Conservation (phyloP, 352 stramenopile species). For the Pythium biforme region DNA sequence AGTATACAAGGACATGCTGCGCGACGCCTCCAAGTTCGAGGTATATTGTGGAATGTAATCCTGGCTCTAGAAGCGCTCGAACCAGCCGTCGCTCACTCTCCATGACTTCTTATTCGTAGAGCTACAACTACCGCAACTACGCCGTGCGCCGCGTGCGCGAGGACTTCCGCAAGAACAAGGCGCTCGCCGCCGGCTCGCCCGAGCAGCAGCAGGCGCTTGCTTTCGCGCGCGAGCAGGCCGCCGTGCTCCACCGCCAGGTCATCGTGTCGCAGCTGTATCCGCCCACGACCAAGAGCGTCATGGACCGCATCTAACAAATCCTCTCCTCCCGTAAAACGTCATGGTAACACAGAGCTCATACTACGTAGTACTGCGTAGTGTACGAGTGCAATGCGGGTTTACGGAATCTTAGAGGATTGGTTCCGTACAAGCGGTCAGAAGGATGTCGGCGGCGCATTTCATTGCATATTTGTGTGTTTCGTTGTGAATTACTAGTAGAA, state of each 20-base stretch:
- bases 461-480: too few relatives aligned
- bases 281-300: slow-evolving; percentile 61
- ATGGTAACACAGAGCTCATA: too few relatives aligned
- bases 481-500: too few relatives aligned
- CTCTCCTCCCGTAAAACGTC: background rate
- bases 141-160: slow-evolving; percentile 61
- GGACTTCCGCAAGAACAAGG: slow-evolving; percentile 72
- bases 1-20: slow-evolving; percentile 32
- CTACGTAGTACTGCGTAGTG: too few relatives aligned
- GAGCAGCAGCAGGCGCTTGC: slow-evolving; percentile 55
- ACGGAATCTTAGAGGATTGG: too few relatives aligned
- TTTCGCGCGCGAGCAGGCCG: slow-evolving; percentile 46
- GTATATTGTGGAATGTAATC: background rate
- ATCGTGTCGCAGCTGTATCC: slow-evolving; percentile 70
- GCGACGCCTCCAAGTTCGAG: slow-evolving; percentile 26
- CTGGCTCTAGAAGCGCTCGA: background rate
- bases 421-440: too few relatives aligned
- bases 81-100: slow-evolving; percentile 3
- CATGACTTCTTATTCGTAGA: slow-evolving; percentile 30
- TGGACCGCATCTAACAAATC: slow-evolving; percentile 34
- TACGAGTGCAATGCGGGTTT: background rate
- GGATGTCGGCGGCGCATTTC: too few relatives aligned
- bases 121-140: slow-evolving; percentile 78
- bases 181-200: slow-evolving; percentile 36
- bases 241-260: slow-evolving; percentile 58